Conservation (phyloP, 176 grass and related monocot genomes). For the Zoysia japonica region DNA sequence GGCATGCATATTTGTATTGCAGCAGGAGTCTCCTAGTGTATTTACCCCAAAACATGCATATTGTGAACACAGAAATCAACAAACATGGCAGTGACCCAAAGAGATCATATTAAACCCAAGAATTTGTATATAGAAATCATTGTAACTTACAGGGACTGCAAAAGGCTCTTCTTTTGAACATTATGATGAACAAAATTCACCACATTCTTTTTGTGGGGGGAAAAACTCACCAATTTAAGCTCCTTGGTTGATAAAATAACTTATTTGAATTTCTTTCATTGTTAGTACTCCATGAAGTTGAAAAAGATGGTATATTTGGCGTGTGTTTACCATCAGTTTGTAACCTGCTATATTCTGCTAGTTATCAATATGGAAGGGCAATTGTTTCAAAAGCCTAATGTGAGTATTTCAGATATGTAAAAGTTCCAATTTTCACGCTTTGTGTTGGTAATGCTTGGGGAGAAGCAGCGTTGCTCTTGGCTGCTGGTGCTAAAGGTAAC, state of each 20-base stretch:
- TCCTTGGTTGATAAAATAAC: not conserved
- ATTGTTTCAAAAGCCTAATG: not conserved
- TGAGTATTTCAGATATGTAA: constrained; percentile 53
- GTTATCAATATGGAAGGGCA: not conserved
- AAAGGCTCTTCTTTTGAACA: not conserved
- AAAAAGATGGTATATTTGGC: not conserved
- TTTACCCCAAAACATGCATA: too few species aligned
- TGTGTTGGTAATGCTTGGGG: constrained; percentile 97
- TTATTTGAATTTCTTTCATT: not conserved
- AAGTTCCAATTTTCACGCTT: constrained; percentile 87
- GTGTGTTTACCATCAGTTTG: not conserved
- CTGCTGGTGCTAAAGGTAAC: constrained; percentile 87
- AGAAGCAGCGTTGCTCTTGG: constrained; percentile 89
- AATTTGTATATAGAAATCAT: not conserved
- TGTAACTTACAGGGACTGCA: not conserved
- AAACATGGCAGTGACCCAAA: not conserved
- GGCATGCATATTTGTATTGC: not conserved
- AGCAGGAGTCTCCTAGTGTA: too few species aligned
- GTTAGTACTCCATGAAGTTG: not conserved
- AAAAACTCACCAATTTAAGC: not conserved
- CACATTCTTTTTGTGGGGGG: not conserved
- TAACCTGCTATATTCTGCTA: not conserved
- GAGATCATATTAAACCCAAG: not conserved
- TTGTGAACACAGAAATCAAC: not conserved
- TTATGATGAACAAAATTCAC: not conserved